Evolutionary conservation across 2,329 filamentous ascomycete genomes (phyloP), one percentile per base, ranked within the genome.

Genomic region (Fusarium proliferatum): DNA sequence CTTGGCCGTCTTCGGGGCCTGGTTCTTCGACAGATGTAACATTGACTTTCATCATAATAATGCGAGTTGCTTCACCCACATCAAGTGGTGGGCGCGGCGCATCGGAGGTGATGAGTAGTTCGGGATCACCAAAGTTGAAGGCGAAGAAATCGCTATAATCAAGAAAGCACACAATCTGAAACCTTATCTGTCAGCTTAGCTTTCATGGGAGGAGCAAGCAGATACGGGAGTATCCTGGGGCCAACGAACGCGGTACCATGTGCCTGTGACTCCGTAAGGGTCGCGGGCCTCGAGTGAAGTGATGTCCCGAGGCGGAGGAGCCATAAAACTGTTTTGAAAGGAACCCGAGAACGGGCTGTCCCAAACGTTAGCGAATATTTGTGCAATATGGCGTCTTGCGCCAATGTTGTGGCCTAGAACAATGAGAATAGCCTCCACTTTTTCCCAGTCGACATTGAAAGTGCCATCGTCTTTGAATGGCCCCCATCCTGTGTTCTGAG

Each of bases 361-460:
- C 88, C 89, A 91, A n/a, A 88, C 82, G 33, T 85, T 82, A 17
- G 81, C 81, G 64, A 90, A 87, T 5, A 88, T 81, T 5, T 84
- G 82, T 23, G 84, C 83, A 12, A 84, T 81, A 15, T 86, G 79
- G 17, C 84, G 82, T 72, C 88, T 87, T 15, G 81, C 78, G 43
- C 83, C 81, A 58, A 93, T 85, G 78, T 94, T 94, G 77, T 88
- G 86, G 7, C 88, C 88, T 7, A 95, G 81, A 5, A 92, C 89
- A 7, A 95, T 84, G 85, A 94, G 89, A 61, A 94, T 88, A 13
- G 92, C 90, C 81, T 95, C 93, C 16, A 95, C 83, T 82, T 93
- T 94, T 81, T 95, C 92, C 93, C 93, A 96, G 80, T 96, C 93
- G 1, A 94, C 91, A 9, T 82, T 81, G 59, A 86, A 86, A 5